Base-by-base conservation (phyloP, 331 rosid genomes). In the Malus hybrid region DNA sequence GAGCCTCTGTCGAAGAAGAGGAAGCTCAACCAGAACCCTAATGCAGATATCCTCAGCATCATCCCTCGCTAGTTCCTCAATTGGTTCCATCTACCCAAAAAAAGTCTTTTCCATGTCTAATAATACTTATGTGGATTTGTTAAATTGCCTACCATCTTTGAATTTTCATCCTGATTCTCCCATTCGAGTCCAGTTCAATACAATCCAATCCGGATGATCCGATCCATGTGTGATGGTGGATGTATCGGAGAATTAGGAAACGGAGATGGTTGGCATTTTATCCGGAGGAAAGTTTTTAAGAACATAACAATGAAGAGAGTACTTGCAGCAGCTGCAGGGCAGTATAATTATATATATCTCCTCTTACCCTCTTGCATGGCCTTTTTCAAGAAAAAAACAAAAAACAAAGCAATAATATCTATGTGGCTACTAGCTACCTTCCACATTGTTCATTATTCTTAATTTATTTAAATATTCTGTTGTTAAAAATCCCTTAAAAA, bases 221-320 rank as follows among this genome's bases (percentile, higher is more conserved):
- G 46, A 32, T 65, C 69, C 20, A 20, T 36, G 52, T 46, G 50
- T 59, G 39, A 24, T 16, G 76, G 20, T 33, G 24, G 54, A 60
- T 13, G 19, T 12, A 66, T 79, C 46, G 46, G 77, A 82, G 73
- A 82, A 82, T 72, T 78, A 80, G 67, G 63, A 32, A 81, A 85
- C 83, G 86, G 90, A 90, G 90, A 90, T 88, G 82, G 88, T 84
- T 85, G 88, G 92, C 96, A 85, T 94, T 92, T 92, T 92, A 88
- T 83, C 86, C 75, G 85, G 78, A 81, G 66, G 65, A 74, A 74
- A 69, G 60, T 36, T 64, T 32, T 29, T 28, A 36, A 70, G 66
- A 34, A 50, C 79, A 65, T 77, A 32, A 61, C 50, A 65, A 75
- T 69, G 61, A 24, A 54, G 48, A 62, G 54, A 34, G 80, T 19